These are phyloP conservation scores for Ceratocystis cacaofunesta DNA, from an alignment of 2,329 filamentous ascomycete species.

Conservation along the genomic window DNA sequence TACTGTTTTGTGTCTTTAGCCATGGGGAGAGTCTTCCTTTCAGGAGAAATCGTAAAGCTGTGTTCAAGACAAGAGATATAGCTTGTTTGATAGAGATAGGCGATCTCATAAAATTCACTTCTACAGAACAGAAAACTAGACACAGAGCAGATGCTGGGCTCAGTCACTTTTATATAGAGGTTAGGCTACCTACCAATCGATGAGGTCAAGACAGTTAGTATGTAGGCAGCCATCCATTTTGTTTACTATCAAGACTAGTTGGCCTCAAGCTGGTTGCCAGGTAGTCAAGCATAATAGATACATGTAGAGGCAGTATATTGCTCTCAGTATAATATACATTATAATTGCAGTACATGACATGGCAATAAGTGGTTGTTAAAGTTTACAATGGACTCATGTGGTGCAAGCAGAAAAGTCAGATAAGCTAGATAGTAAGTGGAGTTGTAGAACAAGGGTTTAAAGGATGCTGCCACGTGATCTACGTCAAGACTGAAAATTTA, in stretches of 20 bases:
- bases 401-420: background rate
- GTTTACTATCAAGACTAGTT: background rate
- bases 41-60: no score
- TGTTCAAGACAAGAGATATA: no score
- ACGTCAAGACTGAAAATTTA: background rate
- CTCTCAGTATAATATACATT: no score
- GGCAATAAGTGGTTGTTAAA: no score
- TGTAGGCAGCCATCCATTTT: background rate
- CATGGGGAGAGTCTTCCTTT: background rate
- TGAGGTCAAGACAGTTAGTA: background rate
- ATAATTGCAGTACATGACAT: no score
- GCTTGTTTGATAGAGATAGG: no score
- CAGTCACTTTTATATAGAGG: no score
- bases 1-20: background rate
- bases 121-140: no score
- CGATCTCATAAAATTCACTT: no score
- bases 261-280: no score
- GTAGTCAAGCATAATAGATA: no score
- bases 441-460: background rate
- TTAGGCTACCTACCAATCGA: background rate
- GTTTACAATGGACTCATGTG: background rate
- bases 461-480: background rate
- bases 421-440: background rate
- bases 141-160: background rate
- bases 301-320: no score